Conservation (phyloP, 2,329 filamentous ascomycete genomes). For the Elsinoe perseae region DNA sequence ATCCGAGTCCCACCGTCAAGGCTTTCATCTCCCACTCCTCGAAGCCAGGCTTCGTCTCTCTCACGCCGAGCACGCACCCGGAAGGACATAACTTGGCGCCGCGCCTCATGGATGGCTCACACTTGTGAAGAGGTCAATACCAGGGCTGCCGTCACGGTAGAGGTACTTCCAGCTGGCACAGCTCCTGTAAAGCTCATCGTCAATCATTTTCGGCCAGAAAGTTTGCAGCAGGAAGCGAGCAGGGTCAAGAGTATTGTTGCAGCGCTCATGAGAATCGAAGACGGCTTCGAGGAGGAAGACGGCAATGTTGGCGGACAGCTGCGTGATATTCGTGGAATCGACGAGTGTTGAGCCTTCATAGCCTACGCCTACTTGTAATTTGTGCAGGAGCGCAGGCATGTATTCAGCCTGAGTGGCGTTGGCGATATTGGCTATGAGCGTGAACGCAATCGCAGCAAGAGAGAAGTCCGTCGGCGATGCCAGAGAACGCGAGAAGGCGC, state of each 20-base stretch:
- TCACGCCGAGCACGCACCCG: conserved; percentile 30
- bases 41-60: conserved; percentile 24
- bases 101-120: conserved; percentile 40
- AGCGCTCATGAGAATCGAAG: conserved; percentile 21
- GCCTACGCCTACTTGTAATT: conserved; percentile 30
- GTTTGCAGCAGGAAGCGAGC: conserved; percentile 29
- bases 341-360: conserved; percentile 33
- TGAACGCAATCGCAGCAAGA: conserved; percentile 29
- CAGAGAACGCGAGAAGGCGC: conserved; percentile 27
- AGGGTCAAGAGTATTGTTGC: conserved; percentile 21
- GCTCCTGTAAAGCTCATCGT: conserved; percentile 29
- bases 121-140: conserved; percentile 38
- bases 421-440: conserved; percentile 31
- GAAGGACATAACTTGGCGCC: conserved; percentile 40
- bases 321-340: not conserved
- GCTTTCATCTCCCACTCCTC: conserved; percentile 27
- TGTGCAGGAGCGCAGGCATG: conserved; percentile 27
- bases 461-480: conserved; percentile 29
- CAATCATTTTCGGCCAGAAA: conserved; percentile 39
- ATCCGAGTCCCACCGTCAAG: conserved; percentile 23
- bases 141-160: conserved; percentile 33
- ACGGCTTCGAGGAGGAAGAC: conserved; percentile 38
- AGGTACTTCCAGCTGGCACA: conserved; percentile 43
- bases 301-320: conserved; percentile 39
- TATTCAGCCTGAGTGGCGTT: conserved; percentile 27